Conservation (phyloP, 148 eudicot genomes). For the Vaccinium myrtillus region DNA sequence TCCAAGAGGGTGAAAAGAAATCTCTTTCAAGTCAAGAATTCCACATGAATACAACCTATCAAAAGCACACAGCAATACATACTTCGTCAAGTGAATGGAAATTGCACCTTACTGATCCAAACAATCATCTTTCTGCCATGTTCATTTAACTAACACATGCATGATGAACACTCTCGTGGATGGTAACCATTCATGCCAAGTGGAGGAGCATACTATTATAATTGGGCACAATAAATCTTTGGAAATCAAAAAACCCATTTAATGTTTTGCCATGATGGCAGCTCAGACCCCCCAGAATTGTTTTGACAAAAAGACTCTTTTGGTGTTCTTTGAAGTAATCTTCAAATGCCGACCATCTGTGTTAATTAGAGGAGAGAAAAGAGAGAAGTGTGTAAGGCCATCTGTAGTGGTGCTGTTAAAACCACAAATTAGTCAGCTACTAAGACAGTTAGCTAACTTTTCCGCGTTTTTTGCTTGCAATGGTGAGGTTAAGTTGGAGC, state of each 20-base stretch:
- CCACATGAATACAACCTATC: neutral
- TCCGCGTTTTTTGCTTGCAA: no score
- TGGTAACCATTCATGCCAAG: neutral
- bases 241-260: neutral
- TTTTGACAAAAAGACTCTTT: neutral
- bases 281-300: neutral
- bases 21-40: neutral
- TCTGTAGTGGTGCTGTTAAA: no score
- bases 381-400: no score
- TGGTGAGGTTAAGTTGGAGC: no score
- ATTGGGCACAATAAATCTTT: neutral
- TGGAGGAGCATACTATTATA: neutral
- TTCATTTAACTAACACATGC: neutral
- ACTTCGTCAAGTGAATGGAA: neutral
- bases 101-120: neutral
- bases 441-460: no score
- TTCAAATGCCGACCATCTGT: neutral
- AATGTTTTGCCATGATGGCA: neutral
- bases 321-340: neutral
- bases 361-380: no score
- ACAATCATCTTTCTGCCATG: neutral
- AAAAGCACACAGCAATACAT: slow-evolving; percentile 10
- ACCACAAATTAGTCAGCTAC: no score
- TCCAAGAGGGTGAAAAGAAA: slow-evolving; percentile 2
- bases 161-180: neutral